A percentile compares a stretch with the other conserved stretches of the same genome.
phyloP scores from a whole-genome alignment of 352 stramenopile genomes.

The Aphanomyces cochlioides region DNA sequence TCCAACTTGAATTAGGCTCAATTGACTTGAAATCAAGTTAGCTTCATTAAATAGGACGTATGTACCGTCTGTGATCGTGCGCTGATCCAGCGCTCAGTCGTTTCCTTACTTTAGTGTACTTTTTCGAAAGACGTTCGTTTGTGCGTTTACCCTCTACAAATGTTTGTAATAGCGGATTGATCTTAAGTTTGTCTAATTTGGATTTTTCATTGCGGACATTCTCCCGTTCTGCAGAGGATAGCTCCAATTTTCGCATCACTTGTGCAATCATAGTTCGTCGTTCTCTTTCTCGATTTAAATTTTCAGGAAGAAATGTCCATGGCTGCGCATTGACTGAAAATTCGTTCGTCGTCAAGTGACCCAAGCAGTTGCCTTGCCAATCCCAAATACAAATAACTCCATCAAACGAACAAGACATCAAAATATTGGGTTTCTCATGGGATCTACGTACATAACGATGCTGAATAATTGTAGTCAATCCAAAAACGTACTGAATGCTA shows the following conservation, averaged over 20 bases:
- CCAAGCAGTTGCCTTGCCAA: constrained; percentile 55
- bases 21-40: neutral
- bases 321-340: constrained; percentile 38
- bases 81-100: neutral
- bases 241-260: constrained; percentile 48
- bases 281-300: constrained; percentile 46
- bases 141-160: neutral
- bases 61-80: constrained; percentile 5
- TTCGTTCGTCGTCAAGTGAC: constrained; percentile 62
- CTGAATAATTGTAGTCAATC: neutral
- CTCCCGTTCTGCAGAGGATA: constrained; percentile 35
- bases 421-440: constrained; percentile 52
- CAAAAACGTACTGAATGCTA: constrained; percentile 14
- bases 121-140: neutral
- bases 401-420: constrained; percentile 59
- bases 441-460: constrained; percentile 29
- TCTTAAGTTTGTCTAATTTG: constrained; percentile 33
- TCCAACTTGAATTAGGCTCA: constrained; percentile 21
- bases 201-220: constrained; percentile 43
- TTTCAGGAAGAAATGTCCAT: constrained; percentile 59
- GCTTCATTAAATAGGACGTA: neutral
- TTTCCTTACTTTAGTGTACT: neutral
- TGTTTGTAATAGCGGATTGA: constrained; percentile 12
- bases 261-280: constrained; percentile 40
- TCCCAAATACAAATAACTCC: constrained; percentile 68